Evolutionary conservation across 345 rosid species (phyloP), one percentile per base, ranked within the genome.

Genomic region (Citropsis articulata): DNA sequence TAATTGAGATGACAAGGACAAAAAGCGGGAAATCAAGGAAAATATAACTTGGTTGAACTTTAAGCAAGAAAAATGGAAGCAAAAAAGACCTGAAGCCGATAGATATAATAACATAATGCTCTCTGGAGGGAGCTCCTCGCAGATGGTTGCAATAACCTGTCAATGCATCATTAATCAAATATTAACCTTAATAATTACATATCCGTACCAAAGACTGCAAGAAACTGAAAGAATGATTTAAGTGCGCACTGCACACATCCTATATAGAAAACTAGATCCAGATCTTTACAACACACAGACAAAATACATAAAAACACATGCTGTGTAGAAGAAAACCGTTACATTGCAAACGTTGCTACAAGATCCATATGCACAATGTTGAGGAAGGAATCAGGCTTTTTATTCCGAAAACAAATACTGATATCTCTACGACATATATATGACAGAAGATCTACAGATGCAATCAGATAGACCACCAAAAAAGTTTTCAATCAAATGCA

Each of bases 61-160:
- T 72, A 45, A 71, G 79, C 77, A 28, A 79, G 71, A 69, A 80
- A 56, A 40, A 48, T 75, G 25, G 72, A 80, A 73, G 69, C n/a
- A 81, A 79, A 75, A 55, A 61, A 57, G 78, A 96, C 99, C 99
- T 75, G 97, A 85, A 48, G 98, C 92, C 62, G 99, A 91, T 77
- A 96, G 72, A 87, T 96, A 94, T 75, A 96, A 68, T 67, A 96
- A 83, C 92, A 90, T 83, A 61, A 96, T 76, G 81, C 94, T 83
- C 84, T 96, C 98, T 13, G 92, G 89, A 76, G 91, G 92, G 42
- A 96, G 97, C 84, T 92, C 98, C 81, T 92, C 98, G 66, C 92
- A 89, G 31, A 92, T 81, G 77, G 97, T 96, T 27, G 99, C 98
- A 81, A 96, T 84, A 73, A 91, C 99, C 99, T 96, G 87, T 79